Percentiles rank a stretch among this genome's conserved stretches.
Evolutionary conservation across 805 yeast genomes (phyloP).

Genomic region (Yamadazyma insecticola): DNA sequence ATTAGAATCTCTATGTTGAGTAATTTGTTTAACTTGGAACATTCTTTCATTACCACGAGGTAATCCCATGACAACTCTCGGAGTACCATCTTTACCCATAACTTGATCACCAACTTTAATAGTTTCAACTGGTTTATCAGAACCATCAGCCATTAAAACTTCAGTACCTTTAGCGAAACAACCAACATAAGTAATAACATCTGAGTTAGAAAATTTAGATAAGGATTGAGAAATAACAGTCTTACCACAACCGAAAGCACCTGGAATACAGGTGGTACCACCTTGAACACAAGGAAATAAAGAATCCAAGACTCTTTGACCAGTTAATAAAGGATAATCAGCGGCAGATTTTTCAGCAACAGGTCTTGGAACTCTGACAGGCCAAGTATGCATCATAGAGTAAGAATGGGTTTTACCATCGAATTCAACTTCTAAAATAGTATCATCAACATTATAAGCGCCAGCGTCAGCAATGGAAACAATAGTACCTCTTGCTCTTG

Average conservation of each 20-base stretch:
- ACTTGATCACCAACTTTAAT: constrained; percentile 35
- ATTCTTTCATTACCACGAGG: constrained; percentile 42
- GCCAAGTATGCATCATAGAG: constrained; percentile 99
- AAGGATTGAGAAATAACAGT: constrained; percentile 97
- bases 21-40: constrained; percentile 30
- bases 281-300: constrained; percentile 99
- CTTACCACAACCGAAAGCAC: constrained; percentile 99
- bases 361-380: constrained; percentile 99
- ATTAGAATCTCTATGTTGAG: constrained; percentile 14
- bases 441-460: constrained; percentile 85
- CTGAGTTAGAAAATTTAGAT: constrained; percentile 96
- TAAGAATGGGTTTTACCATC: constrained; percentile 78
- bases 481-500: constrained; percentile 97
- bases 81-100: constrained; percentile 40
- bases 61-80: constrained; percentile 34
- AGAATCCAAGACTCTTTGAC: constrained; percentile 98
- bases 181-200: constrained; percentile 92
- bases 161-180: constrained; percentile 31
- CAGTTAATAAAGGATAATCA: constrained; percentile 92
- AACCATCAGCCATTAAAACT: constrained; percentile 44
- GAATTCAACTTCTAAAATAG: constrained; percentile 89
- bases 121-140: constrained; percentile 25
- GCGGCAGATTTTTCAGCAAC: constrained; percentile 93
- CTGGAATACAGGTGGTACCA: constrained; percentile 99
- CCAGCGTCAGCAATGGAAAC: constrained; percentile 87